Percentiles rank a stretch among this genome's conserved stretches.
Conservation (phyloP, 2,329 filamentous ascomycete genomes). For the Passalora sequoiae region DNA sequence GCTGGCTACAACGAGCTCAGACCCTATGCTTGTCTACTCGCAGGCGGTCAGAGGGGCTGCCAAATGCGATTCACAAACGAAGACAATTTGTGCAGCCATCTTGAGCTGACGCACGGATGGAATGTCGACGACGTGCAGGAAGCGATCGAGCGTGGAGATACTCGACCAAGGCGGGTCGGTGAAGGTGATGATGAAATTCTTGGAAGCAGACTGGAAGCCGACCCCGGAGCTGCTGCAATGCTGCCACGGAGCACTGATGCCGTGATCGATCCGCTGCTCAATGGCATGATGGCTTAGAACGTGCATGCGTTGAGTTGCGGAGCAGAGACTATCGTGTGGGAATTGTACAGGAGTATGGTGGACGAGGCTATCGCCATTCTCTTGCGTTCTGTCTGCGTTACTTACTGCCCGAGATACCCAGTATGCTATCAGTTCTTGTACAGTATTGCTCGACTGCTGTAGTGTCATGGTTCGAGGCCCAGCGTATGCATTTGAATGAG, state of each 20-base stretch:
- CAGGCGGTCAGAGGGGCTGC: constrained; percentile 37
- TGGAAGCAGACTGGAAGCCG: not conserved
- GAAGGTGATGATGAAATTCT: not conserved
- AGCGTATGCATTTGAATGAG: too few species aligned
- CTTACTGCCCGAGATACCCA: not conserved
- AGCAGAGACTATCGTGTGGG: not conserved
- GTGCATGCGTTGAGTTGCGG: not conserved
- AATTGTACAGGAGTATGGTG: not conserved
- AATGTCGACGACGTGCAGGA: constrained; percentile 37
- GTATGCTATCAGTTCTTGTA: too few species aligned
- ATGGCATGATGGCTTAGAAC: not conserved
- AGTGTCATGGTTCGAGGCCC: too few species aligned
- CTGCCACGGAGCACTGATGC: not conserved
- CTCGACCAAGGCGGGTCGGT: not conserved
- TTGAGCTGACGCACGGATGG: constrained; percentile 43
- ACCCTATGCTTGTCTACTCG: constrained; percentile 49
- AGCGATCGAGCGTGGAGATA: constrained; percentile 26
- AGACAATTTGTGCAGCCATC: constrained; percentile 54
- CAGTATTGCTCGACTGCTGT: too few species aligned
- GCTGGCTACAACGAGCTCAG: constrained; percentile 50
- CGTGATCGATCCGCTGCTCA: not conserved
- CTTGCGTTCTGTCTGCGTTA: not conserved
- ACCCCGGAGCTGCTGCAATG: not conserved
- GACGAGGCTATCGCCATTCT: not conserved
- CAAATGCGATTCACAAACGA: constrained; percentile 53